Evolutionary conservation across 805 yeast genomes (phyloP).

Genomic region (Pichia rugopelliculosa): DNA sequence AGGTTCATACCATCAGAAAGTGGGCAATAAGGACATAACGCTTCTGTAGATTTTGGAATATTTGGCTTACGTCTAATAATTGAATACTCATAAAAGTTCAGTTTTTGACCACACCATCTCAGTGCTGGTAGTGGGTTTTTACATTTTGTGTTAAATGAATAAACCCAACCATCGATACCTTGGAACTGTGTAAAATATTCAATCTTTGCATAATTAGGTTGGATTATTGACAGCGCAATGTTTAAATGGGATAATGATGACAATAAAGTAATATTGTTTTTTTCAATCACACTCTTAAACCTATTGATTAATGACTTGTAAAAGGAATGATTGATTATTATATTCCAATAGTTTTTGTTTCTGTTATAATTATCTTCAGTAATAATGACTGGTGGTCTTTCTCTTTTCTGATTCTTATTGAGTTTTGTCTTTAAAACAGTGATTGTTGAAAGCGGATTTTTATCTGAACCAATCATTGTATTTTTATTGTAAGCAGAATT

Average conservation of each 20-base stretch:
- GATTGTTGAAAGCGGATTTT: background rate
- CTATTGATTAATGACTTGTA: background rate
- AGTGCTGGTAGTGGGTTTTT: conserved; percentile 1
- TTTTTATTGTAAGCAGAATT: too few relatives aligned
- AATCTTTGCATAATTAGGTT: conserved; percentile 5
- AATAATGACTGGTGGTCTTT: background rate
- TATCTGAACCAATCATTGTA: background rate
- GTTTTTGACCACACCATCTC: conserved; percentile 7
- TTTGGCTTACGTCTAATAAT: background rate
- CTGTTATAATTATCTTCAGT: background rate
- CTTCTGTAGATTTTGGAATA: background rate
- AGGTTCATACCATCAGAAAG: background rate
- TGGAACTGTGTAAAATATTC: conserved; percentile 1
- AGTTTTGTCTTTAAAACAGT: background rate
- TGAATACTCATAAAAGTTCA: conserved; percentile 10
- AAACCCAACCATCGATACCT: conserved; percentile 8
- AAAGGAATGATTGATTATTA: background rate
- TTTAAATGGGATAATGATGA: background rate
- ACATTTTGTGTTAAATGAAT: conserved; percentile 3
- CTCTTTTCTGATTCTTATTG: background rate
- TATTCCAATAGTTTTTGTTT: conserved; percentile 1
- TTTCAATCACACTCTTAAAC: background rate
- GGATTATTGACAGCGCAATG: background rate
- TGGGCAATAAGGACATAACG: background rate
- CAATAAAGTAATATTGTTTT: background rate